Base-by-base conservation (phyloP, 2,329 filamentous ascomycete genomes). In the Calcarisporium arbuscula region DNA sequence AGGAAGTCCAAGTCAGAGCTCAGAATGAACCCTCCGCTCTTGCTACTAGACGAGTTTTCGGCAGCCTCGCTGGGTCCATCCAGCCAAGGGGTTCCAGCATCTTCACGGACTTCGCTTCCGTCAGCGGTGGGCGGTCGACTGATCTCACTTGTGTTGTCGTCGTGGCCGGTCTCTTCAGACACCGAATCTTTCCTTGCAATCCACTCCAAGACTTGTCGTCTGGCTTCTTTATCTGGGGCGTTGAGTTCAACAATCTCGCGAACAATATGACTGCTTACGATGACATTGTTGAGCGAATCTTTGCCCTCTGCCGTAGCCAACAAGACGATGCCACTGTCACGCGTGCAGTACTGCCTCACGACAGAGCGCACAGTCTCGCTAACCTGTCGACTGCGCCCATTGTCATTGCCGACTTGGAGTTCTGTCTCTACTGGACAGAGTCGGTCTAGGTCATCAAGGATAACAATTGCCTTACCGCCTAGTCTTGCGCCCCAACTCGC, bases 361-460 rank as follows among this genome's bases (percentile, higher is more conserved):
- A 92, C 80, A 1, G 83, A 78, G 53, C 85, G 84, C 5, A 98
- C 73, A 1, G 87, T 78, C 58, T 98, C 92, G 53, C 89, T 95
- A 38, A 95, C 78, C 49, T 96, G 89, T 21, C 88, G 78, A 55
- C 89, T 96, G 43, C 90, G 77, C 14, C 86, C 86, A 51, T 98
- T 96, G 47, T 96, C 88, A 40, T 88, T 89, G 42, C 87, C 87
- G 5, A 94, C 85, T 58, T 95, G 87, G 10, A 98, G 70, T 56
- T 98, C 92, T 0, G 89, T 95, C 60, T 98, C 94, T 1, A 81
- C 82, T 0, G 92, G 90, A 53, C 90, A 96, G 2, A 98, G 69
- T 51, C 86, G 87, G 59, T 98, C 92, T 6, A 98, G 64, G 51
- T 98, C 92, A 52, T 98, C 92, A 2, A 98, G 68, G 31, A 98